A percentile compares a stretch with the other conserved stretches of the same genome.
phyloP scores from a whole-genome alignment of 371 early-diverging fungal species.

The Rhizopus arrhizus region DNA sequence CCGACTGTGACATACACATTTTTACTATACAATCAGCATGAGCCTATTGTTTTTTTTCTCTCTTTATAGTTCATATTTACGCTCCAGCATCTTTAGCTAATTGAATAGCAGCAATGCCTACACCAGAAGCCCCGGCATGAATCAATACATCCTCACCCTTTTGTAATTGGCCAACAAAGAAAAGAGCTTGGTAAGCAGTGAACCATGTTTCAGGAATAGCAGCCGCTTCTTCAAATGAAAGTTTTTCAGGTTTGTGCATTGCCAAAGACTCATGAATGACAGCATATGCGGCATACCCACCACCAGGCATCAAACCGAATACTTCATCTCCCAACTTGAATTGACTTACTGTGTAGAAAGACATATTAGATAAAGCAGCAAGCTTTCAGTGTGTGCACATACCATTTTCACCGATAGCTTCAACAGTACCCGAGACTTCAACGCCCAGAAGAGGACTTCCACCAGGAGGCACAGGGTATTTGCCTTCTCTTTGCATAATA shows the following conservation, averaged over 20 bases:
- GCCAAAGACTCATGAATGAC: constrained; percentile 62
- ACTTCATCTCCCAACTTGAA: constrained; percentile 68
- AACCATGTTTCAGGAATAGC: constrained; percentile 80
- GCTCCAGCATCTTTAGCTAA: constrained; percentile 69
- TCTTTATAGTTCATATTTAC: constrained; percentile 38
- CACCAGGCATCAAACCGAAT: constrained; percentile 75
- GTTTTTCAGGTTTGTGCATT: constrained; percentile 59
- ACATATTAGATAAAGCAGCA: neutral
- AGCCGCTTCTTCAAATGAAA: constrained; percentile 69
- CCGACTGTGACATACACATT: constrained; percentile 75
- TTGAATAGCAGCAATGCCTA: constrained; percentile 81
- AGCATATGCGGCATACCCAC: constrained; percentile 75
- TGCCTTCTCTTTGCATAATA: constrained; percentile 72
- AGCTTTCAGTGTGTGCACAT: neutral
- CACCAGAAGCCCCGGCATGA: constrained; percentile 84
- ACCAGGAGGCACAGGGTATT: constrained; percentile 70
- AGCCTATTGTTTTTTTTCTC: neutral
- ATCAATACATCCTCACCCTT: constrained; percentile 70
- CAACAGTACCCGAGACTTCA: constrained; percentile 74
- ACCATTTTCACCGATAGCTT: constrained; percentile 51
- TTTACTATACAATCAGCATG: constrained; percentile 25
- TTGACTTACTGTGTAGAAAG: constrained; percentile 35
- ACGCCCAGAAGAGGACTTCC: constrained; percentile 75
- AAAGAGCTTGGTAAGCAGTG: constrained; percentile 81
- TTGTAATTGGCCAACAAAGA: constrained; percentile 59